phyloP scores from a whole-genome alignment of 2,329 filamentous ascomycete genomes.

The Diaporthe sp. region DNA sequence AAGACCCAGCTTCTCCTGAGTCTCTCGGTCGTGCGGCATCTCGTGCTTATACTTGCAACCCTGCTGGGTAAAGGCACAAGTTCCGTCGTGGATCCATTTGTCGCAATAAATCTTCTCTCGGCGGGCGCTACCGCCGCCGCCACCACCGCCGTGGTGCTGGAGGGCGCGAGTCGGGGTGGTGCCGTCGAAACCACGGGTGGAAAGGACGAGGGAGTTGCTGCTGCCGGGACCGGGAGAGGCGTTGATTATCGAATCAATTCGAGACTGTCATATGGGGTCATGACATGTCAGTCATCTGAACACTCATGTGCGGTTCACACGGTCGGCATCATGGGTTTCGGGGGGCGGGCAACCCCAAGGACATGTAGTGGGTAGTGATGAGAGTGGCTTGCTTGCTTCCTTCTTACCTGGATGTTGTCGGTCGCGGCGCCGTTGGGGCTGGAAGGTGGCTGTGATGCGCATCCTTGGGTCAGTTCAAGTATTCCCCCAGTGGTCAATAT shows the following conservation, averaged over 20 bases:
- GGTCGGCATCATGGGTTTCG: not conserved
- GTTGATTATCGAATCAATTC: slow-evolving; percentile 55
- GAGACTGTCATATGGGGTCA: slow-evolving; percentile 45
- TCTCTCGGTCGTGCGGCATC: slow-evolving; percentile 80
- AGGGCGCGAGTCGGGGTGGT: not conserved
- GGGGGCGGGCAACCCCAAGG: slow-evolving; percentile 21
- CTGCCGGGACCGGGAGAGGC: slow-evolving; percentile 26
- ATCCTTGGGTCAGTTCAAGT: slow-evolving; percentile 25
- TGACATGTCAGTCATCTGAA: not conserved
- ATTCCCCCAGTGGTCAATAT: not conserved
- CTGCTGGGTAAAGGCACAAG: slow-evolving; percentile 87
- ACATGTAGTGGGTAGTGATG: slow-evolving; percentile 38
- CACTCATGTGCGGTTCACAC: not conserved
- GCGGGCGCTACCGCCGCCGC: slow-evolving; percentile 52
- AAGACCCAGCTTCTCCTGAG: slow-evolving; percentile 79
- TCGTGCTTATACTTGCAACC: slow-evolving; percentile 93
- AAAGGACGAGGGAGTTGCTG: not conserved
- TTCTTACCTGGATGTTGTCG: slow-evolving; percentile 37
- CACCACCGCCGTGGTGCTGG: not conserved
- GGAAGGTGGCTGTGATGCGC: slow-evolving; percentile 34
- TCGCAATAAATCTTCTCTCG: slow-evolving; percentile 82
- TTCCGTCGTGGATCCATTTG: slow-evolving; percentile 89
- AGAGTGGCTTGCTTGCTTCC: slow-evolving; percentile 12
- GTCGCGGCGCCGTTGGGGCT: slow-evolving; percentile 29
- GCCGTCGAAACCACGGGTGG: slow-evolving; percentile 8